Base-by-base conservation (phyloP, 257 asterid genomes). In the Nemophila menziesii region DNA sequence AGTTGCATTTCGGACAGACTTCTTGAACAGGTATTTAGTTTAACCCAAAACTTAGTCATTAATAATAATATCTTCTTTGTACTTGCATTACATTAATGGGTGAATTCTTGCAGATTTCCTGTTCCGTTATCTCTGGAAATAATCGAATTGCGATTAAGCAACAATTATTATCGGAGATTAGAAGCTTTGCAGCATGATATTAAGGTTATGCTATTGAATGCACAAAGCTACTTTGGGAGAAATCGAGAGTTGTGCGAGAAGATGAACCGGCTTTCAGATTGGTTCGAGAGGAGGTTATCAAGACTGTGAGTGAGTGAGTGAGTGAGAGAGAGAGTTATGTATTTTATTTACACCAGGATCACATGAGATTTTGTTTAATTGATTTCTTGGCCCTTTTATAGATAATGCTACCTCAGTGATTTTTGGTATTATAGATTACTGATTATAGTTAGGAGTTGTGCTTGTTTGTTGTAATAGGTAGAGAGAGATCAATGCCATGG, bases 111-210 rank as follows among this genome's bases (percentile, higher is more conserved):
- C 83, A 89, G 97, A 84, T 89, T 78, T 57, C 75, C 92, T 5
- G 95, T 80, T 62, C 97, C 97, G 29, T 52, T 89, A 43, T 83
- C 90, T 44, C 90, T 67, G 16, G 72, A 62, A 38, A 62, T 68
- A 54, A 81, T 89, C 71, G 62, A 54, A 65, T 54, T 50, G 45
- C 83, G 97, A 71, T 48, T 89, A 70, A 79, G 68, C 47, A 69
- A 62, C 44, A 56, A 70, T 65, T 89, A 89, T 48, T 84, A 89
- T 48, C 66, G 97, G 66, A 66, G 65, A 49, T 51, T 63, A 62
- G 52, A 64, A 55, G 82, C 93, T 41, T 4, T 63, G 55, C 49
- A 63, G 78, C 93, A 84, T 51, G 97, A 89, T 60, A 45, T 74
- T 18, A 54, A 20, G 44, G 86, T 78, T 51, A 68, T 89, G 90